Base-by-base conservation (phyloP, 2,329 filamentous ascomycete species). In the Colletotrichum shisoi region DNA sequence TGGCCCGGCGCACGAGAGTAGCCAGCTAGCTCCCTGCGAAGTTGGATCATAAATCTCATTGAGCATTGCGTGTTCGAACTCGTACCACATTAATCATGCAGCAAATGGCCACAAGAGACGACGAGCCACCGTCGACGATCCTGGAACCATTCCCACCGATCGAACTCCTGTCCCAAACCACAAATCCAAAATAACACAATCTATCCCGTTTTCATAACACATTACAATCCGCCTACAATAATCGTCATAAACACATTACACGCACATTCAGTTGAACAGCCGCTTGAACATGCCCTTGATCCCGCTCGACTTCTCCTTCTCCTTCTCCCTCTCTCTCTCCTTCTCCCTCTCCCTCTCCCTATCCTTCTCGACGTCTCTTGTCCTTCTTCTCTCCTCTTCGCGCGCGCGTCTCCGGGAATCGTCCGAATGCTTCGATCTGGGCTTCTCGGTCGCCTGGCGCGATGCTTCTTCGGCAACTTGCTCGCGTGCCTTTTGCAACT, bases 221-320 rank as follows among this genome's bases (percentile, higher is more conserved):
- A 54, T 52, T 34, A 73, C 76, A 73, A 21, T 84, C 74, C 49
- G 71, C 77, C 63, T 81, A 77, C 62, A 79, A 27, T 58, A 24
- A 19, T 68, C 40, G 40, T 64, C 64, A 37, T 67, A 64, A 42
- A 24, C 64, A 64, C 64, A 56, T 64, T 68, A 68, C 63, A 56
- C 54, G 53, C 42, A 45, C 21, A 27, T 59, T 51, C 63, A 77
- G n/a, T 70, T 72, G 62, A 81, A 80, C 11, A 80, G 39, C 67
- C 74, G 78, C 73, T 78, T 80, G 44, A 80, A 74, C n/a, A 74
- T 71, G 9, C 73, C 76, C 66, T 75, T 76, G 61, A 81, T 63
- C 1, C 77, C 77, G 8, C 72, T 69, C 1, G 72, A 49, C 64
- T 77, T 76, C 68, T 78, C 76, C 57, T 65, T 65, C 63, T 70